These are phyloP conservation scores for Urochloa ruziziensis DNA, from an alignment of 176 grass and related monocot species.

Conservation along the genomic window DNA sequence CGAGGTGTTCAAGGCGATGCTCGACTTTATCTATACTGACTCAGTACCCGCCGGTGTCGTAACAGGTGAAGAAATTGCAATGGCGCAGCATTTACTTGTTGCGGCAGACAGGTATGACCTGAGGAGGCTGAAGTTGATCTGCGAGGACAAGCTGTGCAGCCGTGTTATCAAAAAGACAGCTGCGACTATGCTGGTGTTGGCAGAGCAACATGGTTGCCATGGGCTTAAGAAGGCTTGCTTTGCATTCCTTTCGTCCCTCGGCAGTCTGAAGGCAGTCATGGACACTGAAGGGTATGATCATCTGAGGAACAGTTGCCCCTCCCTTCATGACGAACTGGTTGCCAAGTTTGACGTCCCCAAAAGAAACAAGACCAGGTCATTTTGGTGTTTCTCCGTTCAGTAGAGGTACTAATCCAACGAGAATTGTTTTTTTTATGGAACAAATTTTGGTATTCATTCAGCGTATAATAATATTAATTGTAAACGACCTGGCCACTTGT, in stretches of 20 bases:
- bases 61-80: background rate
- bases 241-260: background rate
- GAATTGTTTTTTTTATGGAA: background rate
- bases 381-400: too few species aligned
- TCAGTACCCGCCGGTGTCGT: background rate
- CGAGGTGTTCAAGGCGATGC: slow-evolving; percentile 16
- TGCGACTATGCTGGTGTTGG: slow-evolving; percentile 14
- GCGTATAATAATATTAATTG: too few species aligned
- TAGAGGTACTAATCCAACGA: too few species aligned
- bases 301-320: background rate
- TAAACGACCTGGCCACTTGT: too few species aligned
- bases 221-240: background rate
- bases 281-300: background rate
- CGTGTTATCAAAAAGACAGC: slow-evolving; percentile 8
- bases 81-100: slow-evolving; percentile 43
- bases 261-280: background rate
- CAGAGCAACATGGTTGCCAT: slow-evolving; percentile 12
- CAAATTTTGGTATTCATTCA: too few species aligned
- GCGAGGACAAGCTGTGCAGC: slow-evolving; percentile 13
- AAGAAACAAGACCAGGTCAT: background rate
- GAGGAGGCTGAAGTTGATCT: slow-evolving; percentile 33
- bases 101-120: slow-evolving; percentile 45
- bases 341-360: background rate
- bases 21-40: slow-evolving; percentile 42
- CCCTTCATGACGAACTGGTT: background rate